Evolutionary conservation across 1,284 basidiomycete genomes (phyloP).

Genomic region (Peniophora sp.): DNA sequence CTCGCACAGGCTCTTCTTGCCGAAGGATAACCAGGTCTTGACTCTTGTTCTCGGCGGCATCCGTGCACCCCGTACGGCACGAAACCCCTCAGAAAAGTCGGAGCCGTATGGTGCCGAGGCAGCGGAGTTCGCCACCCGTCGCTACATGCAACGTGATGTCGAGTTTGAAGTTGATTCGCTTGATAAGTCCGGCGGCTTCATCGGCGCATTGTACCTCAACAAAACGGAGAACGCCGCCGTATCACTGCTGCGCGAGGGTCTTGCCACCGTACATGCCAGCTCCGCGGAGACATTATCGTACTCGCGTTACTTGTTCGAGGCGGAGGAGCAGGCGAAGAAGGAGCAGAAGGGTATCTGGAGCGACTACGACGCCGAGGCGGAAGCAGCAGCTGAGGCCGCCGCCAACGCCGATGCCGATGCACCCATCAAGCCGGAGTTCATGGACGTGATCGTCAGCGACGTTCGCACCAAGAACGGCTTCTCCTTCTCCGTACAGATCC

Average conservation of each 20-base stretch:
- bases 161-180: constrained; percentile 87
- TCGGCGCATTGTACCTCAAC: constrained; percentile 80
- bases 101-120: constrained; percentile 89
- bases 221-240: constrained; percentile 83
- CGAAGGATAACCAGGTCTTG: constrained; percentile 87
- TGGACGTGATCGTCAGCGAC: constrained; percentile 90
- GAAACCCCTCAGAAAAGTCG: constrained; percentile 77
- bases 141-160: constrained; percentile 91
- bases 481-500: constrained; percentile 86
- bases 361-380: constrained; percentile 61
- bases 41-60: constrained; percentile 87
- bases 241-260: constrained; percentile 77
- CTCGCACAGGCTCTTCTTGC: constrained; percentile 61
- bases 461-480: constrained; percentile 72
- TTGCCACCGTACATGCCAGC: constrained; percentile 81
- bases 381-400: constrained; percentile 43
- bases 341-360: constrained; percentile 75
- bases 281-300: constrained; percentile 80
- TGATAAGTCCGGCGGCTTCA: constrained; percentile 95
- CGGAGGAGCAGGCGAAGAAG: constrained; percentile 81
- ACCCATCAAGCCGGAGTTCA: constrained; percentile 74
- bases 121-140: constrained; percentile 70
- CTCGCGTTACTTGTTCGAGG: constrained; percentile 73
- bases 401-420: constrained; percentile 34
- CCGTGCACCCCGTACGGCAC: constrained; percentile 74